Evolutionary conservation across 441 rosid genomes (phyloP).

Genomic region (Viola pubescens): DNA sequence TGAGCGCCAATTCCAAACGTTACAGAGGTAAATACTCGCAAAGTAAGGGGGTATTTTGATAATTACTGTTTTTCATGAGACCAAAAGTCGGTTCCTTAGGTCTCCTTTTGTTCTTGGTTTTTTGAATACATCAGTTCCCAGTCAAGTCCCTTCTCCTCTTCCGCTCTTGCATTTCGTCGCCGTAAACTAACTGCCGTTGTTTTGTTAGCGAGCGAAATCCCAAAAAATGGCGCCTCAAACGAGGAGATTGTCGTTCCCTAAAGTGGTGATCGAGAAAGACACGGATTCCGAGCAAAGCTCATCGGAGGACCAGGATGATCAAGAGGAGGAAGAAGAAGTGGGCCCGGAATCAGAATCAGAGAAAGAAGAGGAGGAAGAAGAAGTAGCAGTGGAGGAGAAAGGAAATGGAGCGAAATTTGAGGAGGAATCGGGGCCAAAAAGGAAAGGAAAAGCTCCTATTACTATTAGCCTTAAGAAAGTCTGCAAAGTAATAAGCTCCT

Average conservation of each 20-base stretch:
- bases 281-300: slow-evolving; percentile 70
- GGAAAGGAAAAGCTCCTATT: slow-evolving; percentile 63
- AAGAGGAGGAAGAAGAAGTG: slow-evolving; percentile 21
- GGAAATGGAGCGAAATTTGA: slow-evolving; percentile 26
- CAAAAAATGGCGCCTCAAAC: slow-evolving; percentile 38
- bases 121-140: background rate
- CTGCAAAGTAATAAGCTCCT: slow-evolving; percentile 55
- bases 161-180: slow-evolving; percentile 9
- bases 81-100: slow-evolving; percentile 4
- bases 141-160: slow-evolving; percentile 9
- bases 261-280: slow-evolving; percentile 55
- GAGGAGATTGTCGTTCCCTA: slow-evolving; percentile 45
- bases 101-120: background rate
- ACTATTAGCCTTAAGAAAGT: slow-evolving; percentile 84
- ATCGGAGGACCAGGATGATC: slow-evolving; percentile 44
- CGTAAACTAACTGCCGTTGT: slow-evolving; percentile 12
- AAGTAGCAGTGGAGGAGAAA: slow-evolving; percentile 25
- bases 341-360: slow-evolving; percentile 22
- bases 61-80: background rate
- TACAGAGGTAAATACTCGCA: too few relatives aligned
- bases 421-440: slow-evolving; percentile 26
- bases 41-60: slow-evolving; percentile 11
- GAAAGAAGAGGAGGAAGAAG: slow-evolving; percentile 21
- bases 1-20: too few relatives aligned
- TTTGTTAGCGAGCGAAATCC: background rate